Conservation (phyloP, 2,329 filamentous ascomycete genomes). For the Penicillium sp. region DNA sequence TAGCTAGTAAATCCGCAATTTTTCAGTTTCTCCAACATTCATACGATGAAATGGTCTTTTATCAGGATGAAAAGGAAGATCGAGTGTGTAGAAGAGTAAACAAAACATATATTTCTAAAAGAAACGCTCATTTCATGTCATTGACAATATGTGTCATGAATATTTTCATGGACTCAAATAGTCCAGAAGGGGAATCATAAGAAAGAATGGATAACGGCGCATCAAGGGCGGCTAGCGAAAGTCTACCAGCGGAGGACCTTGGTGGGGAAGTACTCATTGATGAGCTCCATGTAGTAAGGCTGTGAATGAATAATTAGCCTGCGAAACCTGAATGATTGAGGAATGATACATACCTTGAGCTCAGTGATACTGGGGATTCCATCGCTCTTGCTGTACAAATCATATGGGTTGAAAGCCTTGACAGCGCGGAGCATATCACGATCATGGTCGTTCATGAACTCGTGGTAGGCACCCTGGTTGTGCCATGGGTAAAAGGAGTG, state of each 20-base stretch:
- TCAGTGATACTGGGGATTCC: constrained; percentile 73
- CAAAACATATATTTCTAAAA: background rate
- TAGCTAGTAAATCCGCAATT: too few species aligned
- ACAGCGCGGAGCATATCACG: constrained; percentile 77
- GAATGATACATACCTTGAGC: constrained; percentile 55
- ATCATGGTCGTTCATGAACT: constrained; percentile 84
- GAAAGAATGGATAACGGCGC: background rate
- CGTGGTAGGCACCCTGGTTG: constrained; percentile 72
- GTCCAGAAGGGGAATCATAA: constrained; percentile 23
- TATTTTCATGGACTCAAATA: background rate
- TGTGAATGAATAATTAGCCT: background rate
- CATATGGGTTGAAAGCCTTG: constrained; percentile 86
- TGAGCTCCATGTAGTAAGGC: constrained; percentile 73
- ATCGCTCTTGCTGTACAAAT: constrained; percentile 89
- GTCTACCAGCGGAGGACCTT: constrained; percentile 68
- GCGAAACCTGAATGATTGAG: background rate
- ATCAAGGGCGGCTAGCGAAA: background rate
- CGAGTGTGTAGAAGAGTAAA: too few species aligned
- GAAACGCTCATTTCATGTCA: constrained; percentile 6
- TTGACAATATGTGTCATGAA: background rate
- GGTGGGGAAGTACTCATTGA: constrained; percentile 72
- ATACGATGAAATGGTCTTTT: too few species aligned
- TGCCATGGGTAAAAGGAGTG: constrained; percentile 96
- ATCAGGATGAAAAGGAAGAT: too few species aligned
- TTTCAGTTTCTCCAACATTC: too few species aligned